Conservation (phyloP, 2,329 filamentous ascomycete genomes). For the Colletotrichum godetiae region DNA sequence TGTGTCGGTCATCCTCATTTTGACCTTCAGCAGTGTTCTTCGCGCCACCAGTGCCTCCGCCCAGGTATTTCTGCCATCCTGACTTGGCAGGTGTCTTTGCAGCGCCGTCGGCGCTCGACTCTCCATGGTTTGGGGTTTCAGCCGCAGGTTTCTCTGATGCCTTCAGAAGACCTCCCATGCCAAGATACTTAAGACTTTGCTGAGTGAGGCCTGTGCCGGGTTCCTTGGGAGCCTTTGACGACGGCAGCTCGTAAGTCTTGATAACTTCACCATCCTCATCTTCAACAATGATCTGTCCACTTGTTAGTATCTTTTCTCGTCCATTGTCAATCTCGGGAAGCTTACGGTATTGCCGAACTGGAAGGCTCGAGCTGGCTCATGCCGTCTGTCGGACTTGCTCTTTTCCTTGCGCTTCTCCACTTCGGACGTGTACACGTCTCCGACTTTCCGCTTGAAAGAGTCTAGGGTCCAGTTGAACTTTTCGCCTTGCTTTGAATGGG, state of each 20-base stretch:
- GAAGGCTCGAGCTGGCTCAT: constrained; percentile 83
- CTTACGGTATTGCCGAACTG: constrained; percentile 84
- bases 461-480: constrained; percentile 54
- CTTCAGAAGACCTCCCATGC: constrained; percentile 59
- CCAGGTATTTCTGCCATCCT: constrained; percentile 64
- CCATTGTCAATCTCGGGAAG: constrained; percentile 8
- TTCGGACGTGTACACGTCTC: constrained; percentile 68
- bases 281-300: constrained; percentile 80
- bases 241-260: constrained; percentile 82
- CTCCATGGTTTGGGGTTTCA: constrained; percentile 44
- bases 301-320: constrained; percentile 41
- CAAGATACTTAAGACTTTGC: constrained; percentile 65
- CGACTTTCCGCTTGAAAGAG: constrained; percentile 61
- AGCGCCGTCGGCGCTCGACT: constrained; percentile 45
- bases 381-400: constrained; percentile 63
- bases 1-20: constrained; percentile 75
- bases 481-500: constrained; percentile 46
- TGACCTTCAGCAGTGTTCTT: constrained; percentile 54
- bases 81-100: constrained; percentile 54
- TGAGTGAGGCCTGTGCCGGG: constrained; percentile 47
- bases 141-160: constrained; percentile 50
- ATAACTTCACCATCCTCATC: constrained; percentile 89
- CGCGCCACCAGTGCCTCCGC: constrained; percentile 46
- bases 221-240: constrained; percentile 53
- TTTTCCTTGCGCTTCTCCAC: constrained; percentile 71